A percentile compares a stretch with the other conserved stretches of the same genome.
phyloP scores from a whole-genome alignment of 73 alveolate genomes.

The Uronychia setigera region DNA sequence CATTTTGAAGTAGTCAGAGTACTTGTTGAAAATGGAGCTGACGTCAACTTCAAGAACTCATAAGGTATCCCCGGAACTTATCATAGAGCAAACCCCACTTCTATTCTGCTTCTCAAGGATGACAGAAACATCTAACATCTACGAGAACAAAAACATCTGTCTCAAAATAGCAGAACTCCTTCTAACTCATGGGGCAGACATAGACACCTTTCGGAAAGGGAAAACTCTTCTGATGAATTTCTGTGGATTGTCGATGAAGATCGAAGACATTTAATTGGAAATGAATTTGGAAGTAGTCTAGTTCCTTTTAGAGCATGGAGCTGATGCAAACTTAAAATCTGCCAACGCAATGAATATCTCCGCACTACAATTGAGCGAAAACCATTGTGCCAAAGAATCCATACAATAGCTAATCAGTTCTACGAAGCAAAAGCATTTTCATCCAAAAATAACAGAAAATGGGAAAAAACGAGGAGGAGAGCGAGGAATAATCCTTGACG shows the following conservation, averaged over 20 bases:
- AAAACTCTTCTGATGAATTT: conserved; percentile 72
- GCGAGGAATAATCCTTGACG: conserved; percentile 4
- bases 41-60: conserved; percentile 36
- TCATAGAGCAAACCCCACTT: conserved; percentile 61
- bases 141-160: conserved; percentile 83
- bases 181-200: conserved; percentile 80
- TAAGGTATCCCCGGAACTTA: neutral
- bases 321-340: conserved; percentile 29
- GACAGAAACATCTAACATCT: conserved; percentile 72
- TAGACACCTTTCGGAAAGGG: conserved; percentile 69
- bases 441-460: neutral
- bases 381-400: neutral
- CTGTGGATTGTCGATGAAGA: conserved; percentile 69
- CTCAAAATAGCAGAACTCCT: conserved; percentile 79
- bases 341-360: neutral
- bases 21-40: conserved; percentile 79
- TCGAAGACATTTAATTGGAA: conserved; percentile 50
- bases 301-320: conserved; percentile 78
- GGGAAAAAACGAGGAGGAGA: neutral
- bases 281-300: conserved; percentile 69
- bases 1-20: conserved; percentile 72
- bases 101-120: conserved; percentile 71
- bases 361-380: neutral
- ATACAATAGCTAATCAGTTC: neutral
- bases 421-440: conserved; percentile 9